Conservation (phyloP, 148 eudicot genomes). For the Nepenthes mirabilis region DNA sequence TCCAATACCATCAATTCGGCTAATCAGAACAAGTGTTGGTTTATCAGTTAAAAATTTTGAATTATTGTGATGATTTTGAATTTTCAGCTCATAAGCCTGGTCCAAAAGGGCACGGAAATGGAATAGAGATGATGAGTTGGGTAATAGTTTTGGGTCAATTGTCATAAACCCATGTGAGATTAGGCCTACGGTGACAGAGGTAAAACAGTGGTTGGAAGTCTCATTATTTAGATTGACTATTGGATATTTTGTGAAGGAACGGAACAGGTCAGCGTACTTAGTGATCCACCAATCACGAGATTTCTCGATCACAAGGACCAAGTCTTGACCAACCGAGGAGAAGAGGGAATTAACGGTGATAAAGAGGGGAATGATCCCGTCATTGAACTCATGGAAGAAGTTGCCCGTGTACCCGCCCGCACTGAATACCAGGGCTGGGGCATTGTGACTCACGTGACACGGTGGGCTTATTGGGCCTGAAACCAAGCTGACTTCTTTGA, state of each 20-base stretch:
- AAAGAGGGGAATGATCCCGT: conserved; percentile 31
- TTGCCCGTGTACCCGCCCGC: conserved; percentile 37
- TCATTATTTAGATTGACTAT: conserved; percentile 20
- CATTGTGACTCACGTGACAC: conserved; percentile 19
- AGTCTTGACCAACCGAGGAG: conserved; percentile 9
- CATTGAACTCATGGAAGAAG: conserved; percentile 37
- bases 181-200: conserved; percentile 23
- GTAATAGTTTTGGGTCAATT: conserved; percentile 18
- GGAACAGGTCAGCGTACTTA: conserved; percentile 21
- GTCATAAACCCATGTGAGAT: conserved; percentile 32
- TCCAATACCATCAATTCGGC: conserved; percentile 12
- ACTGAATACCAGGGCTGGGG: conserved; percentile 26
- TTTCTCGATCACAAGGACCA: conserved; percentile 17
- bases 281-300: conserved; percentile 25
- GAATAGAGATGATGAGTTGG: conserved; percentile 7
- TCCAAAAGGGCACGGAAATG: conserved; percentile 26
- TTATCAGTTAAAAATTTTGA: background rate
- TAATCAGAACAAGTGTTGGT: conserved; percentile 20
- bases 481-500: conserved; percentile 16
- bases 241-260: conserved; percentile 4
- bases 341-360: conserved; percentile 23
- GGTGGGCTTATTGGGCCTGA: conserved; percentile 19
- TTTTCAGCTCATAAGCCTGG: conserved; percentile 5
- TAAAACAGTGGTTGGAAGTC: conserved; percentile 20
- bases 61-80: background rate